phyloP scores from a whole-genome alignment of 352 stramenopile species.

The Plasmopara viticola region DNA sequence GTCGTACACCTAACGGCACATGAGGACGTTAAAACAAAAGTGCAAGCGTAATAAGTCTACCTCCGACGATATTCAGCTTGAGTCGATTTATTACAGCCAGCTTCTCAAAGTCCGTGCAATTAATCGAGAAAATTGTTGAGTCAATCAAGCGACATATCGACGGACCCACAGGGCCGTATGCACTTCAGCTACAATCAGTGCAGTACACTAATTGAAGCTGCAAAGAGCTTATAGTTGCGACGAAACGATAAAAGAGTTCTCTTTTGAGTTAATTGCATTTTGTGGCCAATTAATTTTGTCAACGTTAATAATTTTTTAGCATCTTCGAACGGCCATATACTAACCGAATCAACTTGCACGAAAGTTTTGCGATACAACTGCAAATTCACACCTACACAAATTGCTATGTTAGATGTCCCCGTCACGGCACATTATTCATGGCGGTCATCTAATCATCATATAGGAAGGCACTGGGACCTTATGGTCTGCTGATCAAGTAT shows the following conservation, averaged over 20 bases:
- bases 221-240: too few relatives aligned
- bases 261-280: neutral
- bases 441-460: conserved; percentile 10
- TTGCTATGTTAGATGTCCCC: conserved; percentile 1
- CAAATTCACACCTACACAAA: neutral
- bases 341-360: neutral
- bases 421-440: conserved; percentile 11
- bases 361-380: neutral
- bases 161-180: too few relatives aligned
- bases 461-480: conserved; percentile 6
- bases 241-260: conserved; percentile 3
- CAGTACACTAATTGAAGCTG: too few relatives aligned
- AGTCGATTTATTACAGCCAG: too few relatives aligned
- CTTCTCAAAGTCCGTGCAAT: too few relatives aligned
- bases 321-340: neutral
- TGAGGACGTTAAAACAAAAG: too few relatives aligned
- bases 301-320: conserved; percentile 7
- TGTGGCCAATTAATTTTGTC: conserved; percentile 10
- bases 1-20: too few relatives aligned
- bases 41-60: too few relatives aligned
- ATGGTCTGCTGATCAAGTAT: conserved; percentile 15
- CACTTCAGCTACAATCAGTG: too few relatives aligned
- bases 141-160: too few relatives aligned
- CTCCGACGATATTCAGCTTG: too few relatives aligned
- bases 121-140: too few relatives aligned